phyloP scores from a whole-genome alignment of 352 stramenopile genomes.

The Halophytophthora batemanensis region DNA sequence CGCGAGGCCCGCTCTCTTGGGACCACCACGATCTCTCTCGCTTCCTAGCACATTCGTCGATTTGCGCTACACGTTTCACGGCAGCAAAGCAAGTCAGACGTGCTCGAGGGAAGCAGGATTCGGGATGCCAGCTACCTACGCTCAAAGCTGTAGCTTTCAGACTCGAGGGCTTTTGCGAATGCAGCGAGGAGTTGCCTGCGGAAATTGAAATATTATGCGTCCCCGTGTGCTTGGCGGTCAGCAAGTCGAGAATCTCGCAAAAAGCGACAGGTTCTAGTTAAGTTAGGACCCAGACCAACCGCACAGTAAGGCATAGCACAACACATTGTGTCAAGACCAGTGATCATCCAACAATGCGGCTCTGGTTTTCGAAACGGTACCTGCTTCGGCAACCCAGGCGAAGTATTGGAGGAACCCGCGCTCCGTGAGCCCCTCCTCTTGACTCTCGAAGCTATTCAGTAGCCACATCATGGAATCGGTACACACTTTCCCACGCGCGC shows the following conservation, averaged over 20 bases:
- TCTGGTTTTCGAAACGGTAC: conserved; percentile 12
- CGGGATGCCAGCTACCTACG: conserved; percentile 8
- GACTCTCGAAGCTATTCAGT: conserved; percentile 48
- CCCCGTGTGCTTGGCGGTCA: conserved; percentile 63
- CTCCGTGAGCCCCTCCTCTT: conserved; percentile 38
- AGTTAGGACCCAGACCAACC: no score
- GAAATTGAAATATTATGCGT: conserved; percentile 47
- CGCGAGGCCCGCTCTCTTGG: conserved; percentile 29
- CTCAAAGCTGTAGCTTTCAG: conserved; percentile 17
- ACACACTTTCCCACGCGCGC: conserved; percentile 26
- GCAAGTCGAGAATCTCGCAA: conserved; percentile 48
- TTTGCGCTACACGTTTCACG: conserved; percentile 13
- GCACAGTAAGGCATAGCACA: not conserved
- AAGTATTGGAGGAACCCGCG: conserved; percentile 66
- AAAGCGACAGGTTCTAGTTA: conserved; percentile 54
- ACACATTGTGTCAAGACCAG: not conserved
- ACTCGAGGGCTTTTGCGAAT: conserved; percentile 19
- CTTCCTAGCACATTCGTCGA: conserved; percentile 1
- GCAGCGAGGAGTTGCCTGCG: conserved; percentile 11
- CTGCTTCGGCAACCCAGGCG: conserved; percentile 60
- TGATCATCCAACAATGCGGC: not conserved
- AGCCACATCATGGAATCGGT: conserved; percentile 43
- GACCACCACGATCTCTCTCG: conserved; percentile 11
- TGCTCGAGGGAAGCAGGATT: not conserved
- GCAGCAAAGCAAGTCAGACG: no score